Evolutionary conservation across 371 early-diverging fungal genomes (phyloP), one percentile per base, ranked within the genome.

Genomic region (Caulochytrium protostelioides): DNA sequence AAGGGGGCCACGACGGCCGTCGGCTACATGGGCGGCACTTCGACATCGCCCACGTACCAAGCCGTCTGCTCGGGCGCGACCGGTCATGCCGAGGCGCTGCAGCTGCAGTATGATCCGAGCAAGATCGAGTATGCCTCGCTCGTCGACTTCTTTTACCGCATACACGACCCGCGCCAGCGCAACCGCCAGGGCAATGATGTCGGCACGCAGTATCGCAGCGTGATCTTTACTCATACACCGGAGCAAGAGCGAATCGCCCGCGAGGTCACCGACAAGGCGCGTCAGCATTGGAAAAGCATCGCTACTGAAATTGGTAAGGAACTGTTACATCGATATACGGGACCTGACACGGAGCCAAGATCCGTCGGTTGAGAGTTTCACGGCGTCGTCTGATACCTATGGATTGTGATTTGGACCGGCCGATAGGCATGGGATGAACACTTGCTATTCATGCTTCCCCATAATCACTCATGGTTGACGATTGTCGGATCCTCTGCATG

Each of bases 121-220:
- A 53, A 62, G 22, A 52, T 82, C 8, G 55, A 62, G 3, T 91
- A 76, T 49, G 56, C 49, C 18, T 54, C 57, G 7, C 54, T 94
- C 6, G 56, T 84, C 12, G 73, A 75, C 32, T 76, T 77, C 49
- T 90, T 83, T 57, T 91, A 75, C 56, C 61, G 73, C 33, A 83
- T 74, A 54, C 91, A 90, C 46, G 76, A 76, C 37, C 76, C 76
- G 0, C 74, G 74, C 6, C 63, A 62, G 8, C 41, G 52, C 17
- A 62, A 70, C 48, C 53, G 65, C 1, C 73, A 74, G 39, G 73
- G 54, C 44, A 41, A 27, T 32, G 83, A 83, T 46, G 35, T 50
- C 8, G 83, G 83, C 16, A 65, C 77, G 4, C 87, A 89, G 55
- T 90, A 91, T 53, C 68, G 92, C 8, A 76, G 76, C 1, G 81